Conservation (phyloP, 805 yeast genomes). For the Candida hispaniensis region DNA sequence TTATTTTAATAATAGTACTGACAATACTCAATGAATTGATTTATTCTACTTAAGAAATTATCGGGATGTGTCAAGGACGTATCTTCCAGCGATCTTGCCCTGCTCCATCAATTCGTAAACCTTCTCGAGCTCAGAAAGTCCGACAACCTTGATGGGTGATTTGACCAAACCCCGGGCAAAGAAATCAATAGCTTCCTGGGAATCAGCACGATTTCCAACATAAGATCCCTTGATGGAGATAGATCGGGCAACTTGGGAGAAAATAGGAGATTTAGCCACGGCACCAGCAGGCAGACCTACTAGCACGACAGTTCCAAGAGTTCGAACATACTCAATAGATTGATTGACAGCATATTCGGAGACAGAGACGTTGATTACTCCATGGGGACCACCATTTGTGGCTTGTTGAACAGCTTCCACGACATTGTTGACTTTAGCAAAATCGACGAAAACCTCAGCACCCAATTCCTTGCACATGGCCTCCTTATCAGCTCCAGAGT, state of each 20-base stretch:
- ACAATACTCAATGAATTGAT: too few relatives aligned
- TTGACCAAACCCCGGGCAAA: slow-evolving; percentile 42
- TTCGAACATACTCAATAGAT: slow-evolving; percentile 34
- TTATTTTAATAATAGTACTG: too few relatives aligned
- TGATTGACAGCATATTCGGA: slow-evolving; percentile 50
- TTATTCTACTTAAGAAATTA: too few relatives aligned
- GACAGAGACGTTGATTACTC: slow-evolving; percentile 54
- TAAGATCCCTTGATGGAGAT: slow-evolving; percentile 46
- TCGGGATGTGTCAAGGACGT: slow-evolving; percentile 48
- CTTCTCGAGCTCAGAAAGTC: slow-evolving; percentile 39
- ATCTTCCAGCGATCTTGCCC: slow-evolving; percentile 54
- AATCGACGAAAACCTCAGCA: slow-evolving; percentile 53
- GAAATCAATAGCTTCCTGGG: slow-evolving; percentile 48
- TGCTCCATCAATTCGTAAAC: slow-evolving; percentile 47
- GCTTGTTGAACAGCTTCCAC: slow-evolving; percentile 36
- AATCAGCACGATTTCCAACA: slow-evolving; percentile 52
- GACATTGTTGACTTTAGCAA: slow-evolving; percentile 41
- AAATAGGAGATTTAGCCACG: slow-evolving; percentile 41
- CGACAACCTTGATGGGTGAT: slow-evolving; percentile 46
- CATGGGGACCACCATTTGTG: slow-evolving; percentile 58
- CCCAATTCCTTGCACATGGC: slow-evolving; percentile 46
- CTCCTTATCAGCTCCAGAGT: slow-evolving; percentile 56
- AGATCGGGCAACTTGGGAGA: slow-evolving; percentile 45
- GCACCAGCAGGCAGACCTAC: slow-evolving; percentile 59
- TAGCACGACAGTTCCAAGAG: slow-evolving; percentile 47